These are phyloP conservation scores for Syzygium aqueum DNA, from an alignment of 345 rosid species.

Conservation along the genomic window DNA sequence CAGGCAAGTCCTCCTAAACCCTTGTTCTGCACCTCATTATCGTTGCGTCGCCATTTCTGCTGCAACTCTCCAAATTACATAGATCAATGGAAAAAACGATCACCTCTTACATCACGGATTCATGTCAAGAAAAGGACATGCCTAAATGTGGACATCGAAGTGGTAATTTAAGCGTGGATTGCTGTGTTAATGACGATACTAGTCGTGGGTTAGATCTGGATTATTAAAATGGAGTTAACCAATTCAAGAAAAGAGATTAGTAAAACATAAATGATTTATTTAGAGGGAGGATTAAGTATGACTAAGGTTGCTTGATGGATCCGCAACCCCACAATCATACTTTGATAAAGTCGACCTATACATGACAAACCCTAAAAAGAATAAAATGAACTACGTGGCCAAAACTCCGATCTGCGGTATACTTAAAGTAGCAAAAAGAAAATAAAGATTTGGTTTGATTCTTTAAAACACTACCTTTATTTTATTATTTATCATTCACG, in stretches of 20 bases:
- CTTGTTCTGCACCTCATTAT: background rate
- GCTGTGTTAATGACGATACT: background rate
- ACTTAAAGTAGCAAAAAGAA: background rate
- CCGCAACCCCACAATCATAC: background rate
- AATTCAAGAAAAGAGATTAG: background rate
- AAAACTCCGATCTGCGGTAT: background rate
- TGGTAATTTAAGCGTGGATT: background rate
- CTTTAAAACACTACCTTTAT: background rate
- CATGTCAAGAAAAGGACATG: background rate
- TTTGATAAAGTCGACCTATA: background rate
- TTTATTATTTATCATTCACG: background rate
- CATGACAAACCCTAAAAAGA: background rate
- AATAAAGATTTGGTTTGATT: background rate
- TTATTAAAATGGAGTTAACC: background rate
- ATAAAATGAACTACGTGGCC: background rate
- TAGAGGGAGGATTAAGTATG: background rate
- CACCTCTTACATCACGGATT: background rate
- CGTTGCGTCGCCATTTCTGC: background rate
- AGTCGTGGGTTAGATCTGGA: background rate
- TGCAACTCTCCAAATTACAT: background rate
- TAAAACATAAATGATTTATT: background rate
- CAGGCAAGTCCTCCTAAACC: constrained; percentile 13
- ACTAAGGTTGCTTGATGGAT: background rate
- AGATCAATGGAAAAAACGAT: background rate
- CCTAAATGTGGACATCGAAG: background rate